Evolutionary conservation across 805 yeast genomes (phyloP), one percentile per base, ranked within the genome.

Genomic region (Wickerhamiella alocasiicola): DNA sequence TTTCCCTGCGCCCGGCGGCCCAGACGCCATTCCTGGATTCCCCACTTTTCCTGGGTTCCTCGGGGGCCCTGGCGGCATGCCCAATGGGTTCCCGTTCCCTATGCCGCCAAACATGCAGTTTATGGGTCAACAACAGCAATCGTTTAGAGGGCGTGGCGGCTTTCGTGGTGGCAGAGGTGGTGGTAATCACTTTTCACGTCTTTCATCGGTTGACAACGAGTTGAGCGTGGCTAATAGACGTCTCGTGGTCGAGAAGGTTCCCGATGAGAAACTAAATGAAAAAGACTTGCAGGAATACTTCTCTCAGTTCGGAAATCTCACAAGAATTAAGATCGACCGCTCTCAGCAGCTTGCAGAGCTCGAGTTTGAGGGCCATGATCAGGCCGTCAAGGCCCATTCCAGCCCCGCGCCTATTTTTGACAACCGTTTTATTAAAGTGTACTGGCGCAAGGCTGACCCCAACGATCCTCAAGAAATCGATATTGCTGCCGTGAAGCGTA

Each of bases 391-490:
- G 5, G 74, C 74, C 1, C 69, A 68, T 64, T 36, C 50, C 5
- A 57, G 61, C 21, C 69, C 72, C 1, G 59, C 53, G 3, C 67
- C 72, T 5, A 61, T 70, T 12, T 69, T 69, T 46, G 64, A 61
- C 40, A 70, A 70, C 56, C 62, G 74, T 39, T 68, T 68, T 45
- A 62, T 70, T 46, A 69, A 69, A 50, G 62, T 69, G 29, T 67
- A 53, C 51, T 70, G 67, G 65, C 59, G 61, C 18, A 47, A 45
- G 32, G 44, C 49, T 31, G 42, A 33, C 31, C 42, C 42, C 9
- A 39, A 43, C 31, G 48, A 50, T 26, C 46, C 47, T 17, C 47
- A 44, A 40, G 49, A 48, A 35, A 37, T 64, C 20, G 66, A 67
- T 41, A 29, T 63, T n/a, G 70, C 66, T 28, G 61, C 55, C 9